phyloP scores from a whole-genome alignment of 148 eudicot genomes.

The Polygonum maritimum region DNA sequence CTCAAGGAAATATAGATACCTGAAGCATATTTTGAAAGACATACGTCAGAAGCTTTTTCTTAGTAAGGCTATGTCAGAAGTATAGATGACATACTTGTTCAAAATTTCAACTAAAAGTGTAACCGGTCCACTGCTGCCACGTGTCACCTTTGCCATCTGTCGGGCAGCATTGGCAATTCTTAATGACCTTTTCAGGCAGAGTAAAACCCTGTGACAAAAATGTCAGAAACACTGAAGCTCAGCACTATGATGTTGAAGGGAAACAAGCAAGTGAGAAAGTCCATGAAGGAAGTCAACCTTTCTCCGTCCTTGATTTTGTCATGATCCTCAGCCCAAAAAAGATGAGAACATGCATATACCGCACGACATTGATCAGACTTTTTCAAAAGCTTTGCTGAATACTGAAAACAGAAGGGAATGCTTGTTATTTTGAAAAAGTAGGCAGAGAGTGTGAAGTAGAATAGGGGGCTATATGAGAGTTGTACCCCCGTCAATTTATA shows the following conservation, averaged over 20 bases:
- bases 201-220: constrained; percentile 52
- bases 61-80: background rate
- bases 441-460: background rate
- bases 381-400: constrained; percentile 94
- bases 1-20: constrained; percentile 87
- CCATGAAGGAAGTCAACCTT: constrained; percentile 36
- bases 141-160: constrained; percentile 87
- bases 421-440: background rate
- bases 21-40: constrained; percentile 17
- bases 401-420: constrained; percentile 31
- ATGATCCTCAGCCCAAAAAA: constrained; percentile 93
- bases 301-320: constrained; percentile 97
- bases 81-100: constrained; percentile 65
- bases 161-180: constrained; percentile 98
- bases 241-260: background rate
- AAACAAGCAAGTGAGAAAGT: background rate
- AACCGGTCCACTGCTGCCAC: constrained; percentile 95
- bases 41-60: too few species aligned
- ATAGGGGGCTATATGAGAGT: background rate
- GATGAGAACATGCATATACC: constrained; percentile 97
- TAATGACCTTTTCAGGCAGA: constrained; percentile 87
- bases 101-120: constrained; percentile 89
- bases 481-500: constrained; percentile 96
- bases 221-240: background rate
- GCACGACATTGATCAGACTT: constrained; percentile 99